Base-by-base conservation (phyloP, 2,329 filamentous ascomycete genomes). In the Magnaporthiopsis rhizophila region DNA sequence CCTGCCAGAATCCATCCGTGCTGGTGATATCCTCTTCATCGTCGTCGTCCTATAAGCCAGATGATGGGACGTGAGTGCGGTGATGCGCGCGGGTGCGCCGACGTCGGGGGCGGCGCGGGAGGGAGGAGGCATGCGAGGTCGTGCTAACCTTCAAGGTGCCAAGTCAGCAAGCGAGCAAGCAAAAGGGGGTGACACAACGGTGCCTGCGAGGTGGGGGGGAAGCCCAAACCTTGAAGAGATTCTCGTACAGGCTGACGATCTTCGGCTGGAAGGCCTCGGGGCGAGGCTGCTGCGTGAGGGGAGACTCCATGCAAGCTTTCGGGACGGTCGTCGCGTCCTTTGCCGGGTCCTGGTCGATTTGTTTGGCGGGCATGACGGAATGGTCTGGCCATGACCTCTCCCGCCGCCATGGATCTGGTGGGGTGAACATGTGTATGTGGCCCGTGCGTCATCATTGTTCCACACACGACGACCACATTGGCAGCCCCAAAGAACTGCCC, bases 261-360 rank as follows among this genome's bases (percentile, higher is more conserved):
- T 99, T 99, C 64, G 91, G 94, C 77, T 96, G 90, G 75, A 99
- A 97, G 57, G 89, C 86, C 76, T 96, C 90, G 64, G 94, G 95
- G 72, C 92, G 86, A 77, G 87, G 86, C 82, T 97, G 92, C 78
- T 96, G 92, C 65, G 93, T 97, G 74, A 99, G 85, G 68, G 95
- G 95, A 74, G 94, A 98, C 80, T 96, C 91, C 91, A 96, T 96
- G 59, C 62, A 57, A 58, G 32, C n/a, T 34, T 63, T 59, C 34
- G 45, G 18, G 45, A 9, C 12, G 45, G n/a, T 24, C 12, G 45
- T 53, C 45, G 45, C 45, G 45, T 53, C 38, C 21, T 53, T 53
- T 53, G 15, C 45, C 21, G 45, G 21, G 18, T 53, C 45, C 45
- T 53, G 21, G 45, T 53, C 45, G 24, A 24, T 53, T 53, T 18